Evolutionary conservation across 2,329 filamentous ascomycete species (phyloP).

Genomic region (Lanzia echinophila): DNA sequence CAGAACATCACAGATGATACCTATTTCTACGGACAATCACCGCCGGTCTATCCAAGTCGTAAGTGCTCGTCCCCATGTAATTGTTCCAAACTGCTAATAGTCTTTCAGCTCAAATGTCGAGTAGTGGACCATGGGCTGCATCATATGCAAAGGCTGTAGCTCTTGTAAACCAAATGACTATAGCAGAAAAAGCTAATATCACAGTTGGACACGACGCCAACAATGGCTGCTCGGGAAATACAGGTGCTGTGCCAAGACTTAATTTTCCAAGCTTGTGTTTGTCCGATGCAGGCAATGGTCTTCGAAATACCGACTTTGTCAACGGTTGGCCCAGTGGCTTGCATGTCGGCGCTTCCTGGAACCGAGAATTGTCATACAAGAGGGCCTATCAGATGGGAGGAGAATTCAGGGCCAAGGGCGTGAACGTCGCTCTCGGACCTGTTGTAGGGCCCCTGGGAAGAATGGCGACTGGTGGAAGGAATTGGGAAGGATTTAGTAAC

Average conservation of each 20-base stretch:
- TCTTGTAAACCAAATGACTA: slow-evolving; percentile 50
- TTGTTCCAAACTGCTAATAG: slow-evolving; percentile 1
- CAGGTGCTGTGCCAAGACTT: slow-evolving; percentile 46
- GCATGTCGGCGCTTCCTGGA: slow-evolving; percentile 42
- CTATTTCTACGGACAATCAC: slow-evolving; percentile 34
- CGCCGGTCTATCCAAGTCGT: slow-evolving; percentile 33
- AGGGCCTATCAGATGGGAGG: slow-evolving; percentile 64
- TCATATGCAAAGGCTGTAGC: slow-evolving; percentile 63
- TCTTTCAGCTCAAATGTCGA: slow-evolving; percentile 26
- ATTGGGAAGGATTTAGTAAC: slow-evolving; percentile 51
- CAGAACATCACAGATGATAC: slow-evolving; percentile 28
- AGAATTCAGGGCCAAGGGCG: slow-evolving; percentile 66
- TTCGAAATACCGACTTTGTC: slow-evolving; percentile 53
- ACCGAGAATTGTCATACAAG: slow-evolving; percentile 56
- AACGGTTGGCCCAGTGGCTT: slow-evolving; percentile 22
- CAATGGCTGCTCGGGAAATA: slow-evolving; percentile 26
- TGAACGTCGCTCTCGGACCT: slow-evolving; percentile 62
- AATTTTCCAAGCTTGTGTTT: slow-evolving; percentile 56
- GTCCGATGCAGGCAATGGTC: slow-evolving; percentile 62
- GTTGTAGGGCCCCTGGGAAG: slow-evolving; percentile 62
- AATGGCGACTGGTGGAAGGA: slow-evolving; percentile 59
- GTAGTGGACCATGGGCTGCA: slow-evolving; percentile 46
- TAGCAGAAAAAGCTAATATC: slow-evolving; percentile 27
- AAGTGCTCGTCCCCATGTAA: slow-evolving; percentile 6
- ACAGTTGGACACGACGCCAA: slow-evolving; percentile 47